Conservation (phyloP, 192 early-diverging fungal species). For the Coemansia sp. region DNA sequence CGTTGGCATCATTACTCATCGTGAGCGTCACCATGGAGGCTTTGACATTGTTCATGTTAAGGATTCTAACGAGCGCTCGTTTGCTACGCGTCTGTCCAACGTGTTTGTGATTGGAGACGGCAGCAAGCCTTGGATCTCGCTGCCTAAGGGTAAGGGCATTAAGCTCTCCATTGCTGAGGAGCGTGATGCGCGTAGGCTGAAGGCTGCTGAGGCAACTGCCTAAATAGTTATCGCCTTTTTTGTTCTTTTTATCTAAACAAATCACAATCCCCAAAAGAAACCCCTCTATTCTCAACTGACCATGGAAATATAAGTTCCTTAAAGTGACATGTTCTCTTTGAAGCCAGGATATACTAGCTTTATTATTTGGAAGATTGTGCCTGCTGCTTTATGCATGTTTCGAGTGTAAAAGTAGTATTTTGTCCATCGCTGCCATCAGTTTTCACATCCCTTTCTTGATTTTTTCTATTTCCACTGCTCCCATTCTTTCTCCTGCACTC, state of each 20-base stretch:
- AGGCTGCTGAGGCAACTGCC: slow-evolving; percentile 54
- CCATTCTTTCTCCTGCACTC: slow-evolving; percentile 3
- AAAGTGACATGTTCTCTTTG: no score
- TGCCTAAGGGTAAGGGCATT: slow-evolving; percentile 99
- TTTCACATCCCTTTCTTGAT: slow-evolving; percentile 4
- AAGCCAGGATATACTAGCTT: no score
- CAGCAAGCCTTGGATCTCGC: slow-evolving; percentile 92
- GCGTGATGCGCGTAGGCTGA: slow-evolving; percentile 88
- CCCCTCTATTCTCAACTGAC: no score
- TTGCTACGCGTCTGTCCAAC: slow-evolving; percentile 97
- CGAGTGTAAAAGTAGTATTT: no score
- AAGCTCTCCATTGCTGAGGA: slow-evolving; percentile 99
- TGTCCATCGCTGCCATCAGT: no score
- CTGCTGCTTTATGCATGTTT: neutral
- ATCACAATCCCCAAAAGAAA: neutral
- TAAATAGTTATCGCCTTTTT: slow-evolving; percentile 17
- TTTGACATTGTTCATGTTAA: slow-evolving; percentile 99
- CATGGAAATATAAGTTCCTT: no score
- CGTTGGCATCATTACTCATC: slow-evolving; percentile 94
- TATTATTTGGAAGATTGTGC: neutral
- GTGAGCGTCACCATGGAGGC: slow-evolving; percentile 95
- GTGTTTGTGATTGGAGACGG: slow-evolving; percentile 82
- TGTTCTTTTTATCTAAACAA: neutral
- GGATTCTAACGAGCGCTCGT: slow-evolving; percentile 91
- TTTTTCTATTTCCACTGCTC: slow-evolving; percentile 4